Conservation (phyloP, 306 rosid genomes). For the Chamaecrista fasciculata region DNA sequence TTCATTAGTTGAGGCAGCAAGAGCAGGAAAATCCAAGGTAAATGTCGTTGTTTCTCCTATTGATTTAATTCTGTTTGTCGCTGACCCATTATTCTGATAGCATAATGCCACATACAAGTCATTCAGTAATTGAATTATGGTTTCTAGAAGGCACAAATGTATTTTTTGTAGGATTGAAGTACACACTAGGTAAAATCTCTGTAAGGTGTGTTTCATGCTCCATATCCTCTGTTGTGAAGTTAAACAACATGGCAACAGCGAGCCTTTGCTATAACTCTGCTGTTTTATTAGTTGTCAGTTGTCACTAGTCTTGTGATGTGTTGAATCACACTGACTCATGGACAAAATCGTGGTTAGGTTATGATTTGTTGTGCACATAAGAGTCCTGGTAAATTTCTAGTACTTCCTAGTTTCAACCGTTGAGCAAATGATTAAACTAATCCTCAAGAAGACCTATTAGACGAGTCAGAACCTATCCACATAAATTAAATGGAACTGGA, state of each 20-base stretch:
- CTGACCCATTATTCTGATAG: background rate
- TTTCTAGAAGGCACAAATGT: background rate
- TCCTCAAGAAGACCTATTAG: background rate
- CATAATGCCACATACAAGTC: background rate
- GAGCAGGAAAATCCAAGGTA: slow-evolving; percentile 92
- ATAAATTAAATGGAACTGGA: slow-evolving; percentile 20
- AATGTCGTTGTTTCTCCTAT: slow-evolving; percentile 13
- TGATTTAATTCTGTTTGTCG: background rate
- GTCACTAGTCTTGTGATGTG: slow-evolving; percentile 11
- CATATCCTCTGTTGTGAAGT: background rate
- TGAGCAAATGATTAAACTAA: background rate
- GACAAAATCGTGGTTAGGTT: background rate
- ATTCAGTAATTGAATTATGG: slow-evolving; percentile 13
- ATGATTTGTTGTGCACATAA: background rate
- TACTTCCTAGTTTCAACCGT: slow-evolving; percentile 20
- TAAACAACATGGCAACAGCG: slow-evolving; percentile 13
- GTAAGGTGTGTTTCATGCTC: background rate
- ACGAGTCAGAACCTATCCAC: slow-evolving; percentile 18
- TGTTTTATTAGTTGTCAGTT: no score
- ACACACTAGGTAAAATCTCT: background rate
- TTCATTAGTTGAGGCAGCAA: slow-evolving; percentile 70
- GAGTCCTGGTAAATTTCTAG: background rate
- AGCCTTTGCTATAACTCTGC: background rate
- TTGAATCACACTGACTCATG: background rate
- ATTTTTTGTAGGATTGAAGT: slow-evolving; percentile 2